Percentiles rank a stretch among this genome's conserved stretches.
Evolutionary conservation across 768 basidiomycete species (phyloP).

Genomic region (Saitozyma podzolica): DNA sequence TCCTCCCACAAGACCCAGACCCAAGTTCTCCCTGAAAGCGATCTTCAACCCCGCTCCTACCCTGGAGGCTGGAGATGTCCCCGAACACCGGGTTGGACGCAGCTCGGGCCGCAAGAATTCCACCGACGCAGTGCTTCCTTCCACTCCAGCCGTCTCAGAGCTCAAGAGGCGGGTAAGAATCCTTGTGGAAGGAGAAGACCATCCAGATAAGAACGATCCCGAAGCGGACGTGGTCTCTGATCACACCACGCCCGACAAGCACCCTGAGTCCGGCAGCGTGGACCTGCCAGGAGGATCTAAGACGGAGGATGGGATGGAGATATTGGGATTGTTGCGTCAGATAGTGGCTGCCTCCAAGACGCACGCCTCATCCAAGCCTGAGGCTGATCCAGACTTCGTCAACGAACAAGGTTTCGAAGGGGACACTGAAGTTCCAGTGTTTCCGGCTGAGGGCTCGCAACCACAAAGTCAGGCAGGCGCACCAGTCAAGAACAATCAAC

Average conservation of each 20-base stretch:
- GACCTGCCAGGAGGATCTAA: neutral
- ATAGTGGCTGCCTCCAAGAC: constrained; percentile 8
- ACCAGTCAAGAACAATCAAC: neutral
- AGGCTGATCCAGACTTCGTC: neutral
- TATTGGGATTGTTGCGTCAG: constrained; percentile 13
- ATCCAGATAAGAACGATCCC: constrained; percentile 4
- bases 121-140: neutral
- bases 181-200: constrained; percentile 9
- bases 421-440: neutral
- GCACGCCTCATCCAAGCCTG: neutral
- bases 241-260: neutral
- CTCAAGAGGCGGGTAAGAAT: constrained; percentile 25
- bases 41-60: constrained; percentile 8
- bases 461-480: neutral
- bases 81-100: neutral
- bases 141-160: neutral
- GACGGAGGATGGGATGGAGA: neutral
- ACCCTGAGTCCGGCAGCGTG: neutral
- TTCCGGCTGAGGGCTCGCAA: neutral
- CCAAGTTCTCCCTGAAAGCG: constrained; percentile 23
- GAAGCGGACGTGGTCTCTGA: neutral
- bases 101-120: neutral
- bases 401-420: neutral
- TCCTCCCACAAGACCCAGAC: neutral
- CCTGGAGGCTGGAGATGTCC: no score